phyloP scores from a whole-genome alignment of 805 yeast species.

The Ogataea paraovalis region DNA sequence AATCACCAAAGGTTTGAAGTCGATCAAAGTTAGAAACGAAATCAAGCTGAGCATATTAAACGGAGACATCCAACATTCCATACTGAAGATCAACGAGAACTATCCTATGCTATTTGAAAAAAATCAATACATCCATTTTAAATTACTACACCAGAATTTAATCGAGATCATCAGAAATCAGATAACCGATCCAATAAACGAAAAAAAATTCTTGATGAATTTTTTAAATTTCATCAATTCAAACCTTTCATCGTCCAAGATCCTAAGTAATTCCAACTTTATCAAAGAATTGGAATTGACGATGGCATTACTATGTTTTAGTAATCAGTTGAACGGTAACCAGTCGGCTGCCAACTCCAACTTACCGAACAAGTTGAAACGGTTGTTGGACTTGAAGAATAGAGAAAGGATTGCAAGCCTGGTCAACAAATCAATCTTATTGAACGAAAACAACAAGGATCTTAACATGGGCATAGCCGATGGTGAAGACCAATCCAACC shows the following conservation, averaged over 20 bases:
- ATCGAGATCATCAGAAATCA: constrained; percentile 76
- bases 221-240: constrained; percentile 58
- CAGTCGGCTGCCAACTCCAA: constrained; percentile 28
- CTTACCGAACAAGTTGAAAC: constrained; percentile 52
- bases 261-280: constrained; percentile 43
- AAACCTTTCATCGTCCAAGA: constrained; percentile 35
- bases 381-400: constrained; percentile 54
- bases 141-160: constrained; percentile 64
- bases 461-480: constrained; percentile 1
- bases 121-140: constrained; percentile 64
- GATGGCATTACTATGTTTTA: constrained; percentile 71
- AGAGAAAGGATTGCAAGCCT: constrained; percentile 63
- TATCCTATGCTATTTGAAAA: constrained; percentile 65
- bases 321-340: constrained; percentile 23
- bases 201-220: constrained; percentile 46
- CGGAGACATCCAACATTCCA: constrained; percentile 61
- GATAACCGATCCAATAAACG: constrained; percentile 21
- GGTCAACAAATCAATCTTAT: constrained; percentile 64
- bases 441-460: constrained; percentile 27
- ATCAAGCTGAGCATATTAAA: constrained; percentile 50
- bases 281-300: constrained; percentile 74
- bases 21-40: constrained; percentile 48
- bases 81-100: constrained; percentile 49
- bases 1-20: constrained; percentile 38
- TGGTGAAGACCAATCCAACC: constrained; percentile 1